phyloP scores from a whole-genome alignment of 163 green algal genomes.

The Volvox carteri region DNA sequence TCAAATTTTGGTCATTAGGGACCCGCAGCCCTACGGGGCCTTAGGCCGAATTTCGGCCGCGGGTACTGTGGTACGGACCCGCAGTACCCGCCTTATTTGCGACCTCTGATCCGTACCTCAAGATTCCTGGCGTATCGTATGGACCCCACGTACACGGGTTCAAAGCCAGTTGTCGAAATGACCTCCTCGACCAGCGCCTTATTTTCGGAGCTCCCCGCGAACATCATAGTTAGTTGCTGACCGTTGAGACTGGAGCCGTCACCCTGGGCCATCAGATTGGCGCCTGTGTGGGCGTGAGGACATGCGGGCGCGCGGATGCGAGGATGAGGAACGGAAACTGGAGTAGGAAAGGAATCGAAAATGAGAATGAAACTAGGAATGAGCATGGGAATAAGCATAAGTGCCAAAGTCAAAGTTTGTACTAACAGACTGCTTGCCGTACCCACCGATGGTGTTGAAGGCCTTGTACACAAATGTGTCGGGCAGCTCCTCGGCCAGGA shows the following conservation, averaged over 20 bases:
- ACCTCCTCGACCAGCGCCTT: constrained; percentile 52
- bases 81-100: too few relatives aligned
- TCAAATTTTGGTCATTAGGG: too few relatives aligned
- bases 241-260: constrained; percentile 44
- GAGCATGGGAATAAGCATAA: too few relatives aligned
- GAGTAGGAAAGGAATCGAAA: neutral
- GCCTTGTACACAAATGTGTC: constrained; percentile 65
- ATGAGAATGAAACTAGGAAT: neutral
- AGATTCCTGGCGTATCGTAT: constrained; percentile 71
- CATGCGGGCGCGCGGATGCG: neutral
- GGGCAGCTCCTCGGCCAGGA: constrained; percentile 62
- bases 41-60: too few relatives aligned
- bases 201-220: constrained; percentile 50
- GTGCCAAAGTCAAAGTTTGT: too few relatives aligned
- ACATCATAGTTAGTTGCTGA: constrained; percentile 64
- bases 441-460: constrained; percentile 66
- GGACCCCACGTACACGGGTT: constrained; percentile 62
- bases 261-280: constrained; percentile 51
- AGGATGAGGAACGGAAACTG: neutral
- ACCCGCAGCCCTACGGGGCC: too few relatives aligned
- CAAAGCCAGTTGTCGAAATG: constrained; percentile 59
- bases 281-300: neutral
- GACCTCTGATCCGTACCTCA: too few relatives aligned
- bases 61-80: too few relatives aligned
- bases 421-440: neutral